Evolutionary conservation across 1,284 basidiomycete genomes (phyloP), one percentile per base, ranked within the genome.

Genomic region (Sporisorium iseilematis-ciliati): DNA sequence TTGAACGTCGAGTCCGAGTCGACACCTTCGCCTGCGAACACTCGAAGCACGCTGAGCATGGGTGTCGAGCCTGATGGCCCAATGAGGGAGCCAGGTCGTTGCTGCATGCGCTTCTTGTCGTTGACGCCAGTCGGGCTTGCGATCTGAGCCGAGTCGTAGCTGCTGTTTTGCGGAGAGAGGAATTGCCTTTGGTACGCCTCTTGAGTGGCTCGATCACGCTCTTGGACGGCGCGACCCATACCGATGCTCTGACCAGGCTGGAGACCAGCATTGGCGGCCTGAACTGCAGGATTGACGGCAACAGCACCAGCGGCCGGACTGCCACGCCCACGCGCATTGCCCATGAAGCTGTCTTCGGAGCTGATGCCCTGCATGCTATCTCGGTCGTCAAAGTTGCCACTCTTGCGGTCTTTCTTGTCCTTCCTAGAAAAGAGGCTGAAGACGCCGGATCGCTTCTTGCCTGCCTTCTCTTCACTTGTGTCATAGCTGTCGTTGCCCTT

Each of bases 1-100:
- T 98, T 98, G 89, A 98, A 99, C 0, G 95, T 97, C 3, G 94
- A 93, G 77, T 97, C 95, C 1, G 93, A 93, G 82, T 95, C 91
- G 66, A 88, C 82, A 21, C 86, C 82, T 70, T 92, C 91, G 10
- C 95, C 96, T 0, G 95, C 95, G 84, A 99, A 98, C 48, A 99
- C 91, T 20, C 95, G 92, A 57, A 98, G 91, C 65, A 99, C 95
- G 79, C 92, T 97, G 65, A 98, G 89, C 75, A 95, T 91, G 0
- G 93, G 93, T 7, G 93, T 91, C 18, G 89, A 89, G 18, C 77
- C 78, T 0, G 82, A 78, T 18, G 80, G 78, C 16, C 73, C 83
- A 2, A 90, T 61, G 26, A 85, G 52, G 20, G 79, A 81, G 12
- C 82, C 83, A 0, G 84, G 84, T 29, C 84, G 63, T 42, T 71